Conservation (phyloP, 805 yeast genomes). For the Metschnikowia lochheadii region DNA sequence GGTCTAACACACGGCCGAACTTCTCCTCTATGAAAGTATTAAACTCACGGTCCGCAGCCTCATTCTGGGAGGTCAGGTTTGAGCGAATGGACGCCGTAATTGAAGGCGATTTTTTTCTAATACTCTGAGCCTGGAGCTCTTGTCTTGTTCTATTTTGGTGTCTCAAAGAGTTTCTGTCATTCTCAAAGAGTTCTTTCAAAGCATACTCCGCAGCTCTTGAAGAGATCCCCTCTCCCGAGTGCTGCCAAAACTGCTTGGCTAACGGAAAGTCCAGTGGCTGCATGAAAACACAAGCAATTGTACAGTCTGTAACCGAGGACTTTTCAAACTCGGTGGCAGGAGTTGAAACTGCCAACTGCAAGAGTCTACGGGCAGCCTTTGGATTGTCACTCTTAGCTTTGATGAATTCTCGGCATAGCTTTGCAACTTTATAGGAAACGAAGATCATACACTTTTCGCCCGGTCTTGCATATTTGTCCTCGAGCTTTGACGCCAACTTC, state of each 20-base stretch:
- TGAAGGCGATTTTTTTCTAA: conserved; percentile 32
- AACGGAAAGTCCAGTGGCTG: conserved; percentile 53
- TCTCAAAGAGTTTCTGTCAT: conserved; percentile 15
- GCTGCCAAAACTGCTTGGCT: conserved; percentile 94
- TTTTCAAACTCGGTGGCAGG: conserved; percentile 59
- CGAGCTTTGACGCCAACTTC: conserved; percentile 50
- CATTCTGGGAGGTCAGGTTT: conserved; percentile 19
- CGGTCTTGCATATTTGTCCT: conserved; percentile 70
- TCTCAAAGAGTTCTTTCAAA: conserved; percentile 49
- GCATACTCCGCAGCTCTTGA: conserved; percentile 86
- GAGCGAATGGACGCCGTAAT: conserved; percentile 26
- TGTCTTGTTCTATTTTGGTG: conserved; percentile 21
- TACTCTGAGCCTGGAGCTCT: conserved; percentile 33
- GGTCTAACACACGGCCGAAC: conserved; percentile 83
- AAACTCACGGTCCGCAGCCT: conserved; percentile 48
- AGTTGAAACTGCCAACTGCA: conserved; percentile 68
- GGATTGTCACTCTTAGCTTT: conserved; percentile 38
- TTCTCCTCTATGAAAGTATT: conserved; percentile 77
- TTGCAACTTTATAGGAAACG: conserved; percentile 75
- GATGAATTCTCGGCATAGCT: conserved; percentile 79
- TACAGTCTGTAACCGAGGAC: conserved; percentile 58
- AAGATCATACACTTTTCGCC: conserved; percentile 73
- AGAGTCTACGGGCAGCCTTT: conserved; percentile 42
- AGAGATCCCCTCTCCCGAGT: conserved; percentile 94
- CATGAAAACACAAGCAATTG: conserved; percentile 76